Percentiles rank a stretch among this genome's conserved stretches.
These are phyloP conservation scores for Leccinum truebloodii DNA, from an alignment of 768 basidiomycete genomes.

Conservation along the genomic window DNA sequence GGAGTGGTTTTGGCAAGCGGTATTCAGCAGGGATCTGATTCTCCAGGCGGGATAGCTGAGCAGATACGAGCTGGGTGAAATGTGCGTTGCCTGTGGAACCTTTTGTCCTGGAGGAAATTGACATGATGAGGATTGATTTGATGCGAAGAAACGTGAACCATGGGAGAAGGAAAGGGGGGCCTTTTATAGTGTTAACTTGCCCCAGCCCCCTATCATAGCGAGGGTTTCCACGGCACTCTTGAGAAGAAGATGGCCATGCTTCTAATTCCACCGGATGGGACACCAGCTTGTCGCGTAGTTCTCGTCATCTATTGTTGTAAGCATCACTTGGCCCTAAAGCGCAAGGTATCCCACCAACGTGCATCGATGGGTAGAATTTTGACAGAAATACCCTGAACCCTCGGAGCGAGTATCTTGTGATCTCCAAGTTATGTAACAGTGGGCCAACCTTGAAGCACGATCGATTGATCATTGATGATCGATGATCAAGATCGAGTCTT, in stretches of 20 bases:
- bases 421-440: background rate
- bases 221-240: background rate
- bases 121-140: conserved; percentile 10
- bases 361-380: background rate
- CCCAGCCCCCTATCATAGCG: background rate
- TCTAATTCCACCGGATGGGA: background rate
- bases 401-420: background rate
- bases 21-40: conserved; percentile 26
- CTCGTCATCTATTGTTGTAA: background rate
- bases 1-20: conserved; percentile 16
- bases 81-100: conserved; percentile 24
- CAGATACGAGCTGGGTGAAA: conserved; percentile 21
- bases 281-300: background rate
- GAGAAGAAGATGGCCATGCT: background rate
- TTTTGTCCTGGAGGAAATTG: conserved; percentile 22
- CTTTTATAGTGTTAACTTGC: background rate
- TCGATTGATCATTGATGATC: background rate
- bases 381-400: background rate
- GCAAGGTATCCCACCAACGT: background rate
- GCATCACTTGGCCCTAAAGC: background rate
- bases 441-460: background rate
- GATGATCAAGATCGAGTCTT: too few species aligned
- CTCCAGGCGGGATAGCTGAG: conserved; percentile 22
- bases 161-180: background rate
- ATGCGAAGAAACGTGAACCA: background rate